Percentiles rank a stretch among this genome's conserved stretches.
phyloP scores from a whole-genome alignment of 768 basidiomycete genomes.

The Mycena vitilis region DNA sequence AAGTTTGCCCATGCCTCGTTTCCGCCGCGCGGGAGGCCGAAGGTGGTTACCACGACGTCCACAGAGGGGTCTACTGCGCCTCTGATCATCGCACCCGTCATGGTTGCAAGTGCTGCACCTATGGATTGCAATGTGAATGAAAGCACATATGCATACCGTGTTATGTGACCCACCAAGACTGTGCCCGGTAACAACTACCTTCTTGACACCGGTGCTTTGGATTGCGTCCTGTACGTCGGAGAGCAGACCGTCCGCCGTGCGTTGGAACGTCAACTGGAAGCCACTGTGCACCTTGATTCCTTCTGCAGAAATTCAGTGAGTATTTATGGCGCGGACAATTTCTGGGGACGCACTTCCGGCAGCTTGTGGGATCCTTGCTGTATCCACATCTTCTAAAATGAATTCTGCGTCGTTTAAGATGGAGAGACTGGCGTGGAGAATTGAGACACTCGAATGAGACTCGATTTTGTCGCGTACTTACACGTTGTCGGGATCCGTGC shows the following conservation, averaged over 20 bases:
- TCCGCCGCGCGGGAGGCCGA: slow-evolving; percentile 58
- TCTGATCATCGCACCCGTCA: slow-evolving; percentile 57
- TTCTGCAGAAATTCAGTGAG: slow-evolving; percentile 33
- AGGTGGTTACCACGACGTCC: slow-evolving; percentile 48
- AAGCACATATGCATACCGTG: not conserved
- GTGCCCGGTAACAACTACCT: slow-evolving; percentile 55
- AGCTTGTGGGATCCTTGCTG: slow-evolving; percentile 43
- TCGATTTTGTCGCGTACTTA: slow-evolving; percentile 26
- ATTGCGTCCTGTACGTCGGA: slow-evolving; percentile 44
- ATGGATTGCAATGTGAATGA: not conserved
- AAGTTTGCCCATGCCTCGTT: slow-evolving; percentile 58
- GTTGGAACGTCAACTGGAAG: slow-evolving; percentile 51
- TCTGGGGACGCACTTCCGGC: slow-evolving; percentile 36
- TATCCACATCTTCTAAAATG: slow-evolving; percentile 42
- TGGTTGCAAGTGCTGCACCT: slow-evolving; percentile 58
- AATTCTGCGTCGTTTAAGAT: slow-evolving; percentile 52
- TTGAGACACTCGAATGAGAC: not conserved
- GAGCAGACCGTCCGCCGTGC: slow-evolving; percentile 50
- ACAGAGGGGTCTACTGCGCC: slow-evolving; percentile 48
- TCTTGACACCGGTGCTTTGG: slow-evolving; percentile 43
- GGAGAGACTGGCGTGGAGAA: slow-evolving; percentile 41
- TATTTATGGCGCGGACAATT: not conserved
- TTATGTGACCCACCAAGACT: slow-evolving; percentile 46
- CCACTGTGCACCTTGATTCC: slow-evolving; percentile 52
- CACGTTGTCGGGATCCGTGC: slow-evolving; percentile 50